Percentiles rank a stretch among this genome's conserved stretches.
Evolutionary conservation across 1,139 yeast genomes (phyloP).

Genomic region (Yamadazyma pseudoaaseri): DNA sequence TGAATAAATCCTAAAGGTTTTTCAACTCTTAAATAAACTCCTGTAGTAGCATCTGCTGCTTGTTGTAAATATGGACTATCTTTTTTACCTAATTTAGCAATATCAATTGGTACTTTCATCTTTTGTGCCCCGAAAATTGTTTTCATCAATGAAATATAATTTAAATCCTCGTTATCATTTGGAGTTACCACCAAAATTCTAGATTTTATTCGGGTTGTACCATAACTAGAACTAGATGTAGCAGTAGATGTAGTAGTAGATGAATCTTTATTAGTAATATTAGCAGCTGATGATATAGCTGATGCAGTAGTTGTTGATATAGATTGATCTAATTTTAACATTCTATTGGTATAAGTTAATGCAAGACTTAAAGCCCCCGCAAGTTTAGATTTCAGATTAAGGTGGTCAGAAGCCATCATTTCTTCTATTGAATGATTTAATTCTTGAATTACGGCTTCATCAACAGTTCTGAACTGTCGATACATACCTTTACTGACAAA

Average conservation of each 20-base stretch:
- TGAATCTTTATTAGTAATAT: conserved; percentile 17
- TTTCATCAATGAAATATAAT: conserved; percentile 93
- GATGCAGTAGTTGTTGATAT: conserved; percentile 49
- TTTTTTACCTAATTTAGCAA: conserved; percentile 72
- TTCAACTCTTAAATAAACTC: conserved; percentile 76
- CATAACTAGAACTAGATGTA: conserved; percentile 17
- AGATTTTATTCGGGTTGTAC: conserved; percentile 52
- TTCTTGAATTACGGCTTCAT: conserved; percentile 70
- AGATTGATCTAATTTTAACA: conserved; percentile 51
- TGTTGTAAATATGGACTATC: conserved; percentile 87
- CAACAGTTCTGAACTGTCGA: conserved; percentile 79
- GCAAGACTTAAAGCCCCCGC: conserved; percentile 82
- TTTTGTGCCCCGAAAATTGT: conserved; percentile 95
- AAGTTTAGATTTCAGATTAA: conserved; percentile 40
- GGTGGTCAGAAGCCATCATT: conserved; percentile 18
- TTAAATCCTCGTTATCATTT: conserved; percentile 74
- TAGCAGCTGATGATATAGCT: conserved; percentile 44
- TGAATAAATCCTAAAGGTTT: conserved; percentile 80
- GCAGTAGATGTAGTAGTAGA: conserved; percentile 10
- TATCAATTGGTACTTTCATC: conserved; percentile 85
- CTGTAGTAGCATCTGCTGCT: conserved; percentile 93
- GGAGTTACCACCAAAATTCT: conserved; percentile 74
- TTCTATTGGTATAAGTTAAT: conserved; percentile 74
- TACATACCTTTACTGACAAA: conserved; percentile 57
- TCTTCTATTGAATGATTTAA: conserved; percentile 49